Percentiles rank a stretch among this genome's conserved stretches.
phyloP scores from a whole-genome alignment of 1,284 basidiomycete genomes.

The Austroboletus niveus region DNA sequence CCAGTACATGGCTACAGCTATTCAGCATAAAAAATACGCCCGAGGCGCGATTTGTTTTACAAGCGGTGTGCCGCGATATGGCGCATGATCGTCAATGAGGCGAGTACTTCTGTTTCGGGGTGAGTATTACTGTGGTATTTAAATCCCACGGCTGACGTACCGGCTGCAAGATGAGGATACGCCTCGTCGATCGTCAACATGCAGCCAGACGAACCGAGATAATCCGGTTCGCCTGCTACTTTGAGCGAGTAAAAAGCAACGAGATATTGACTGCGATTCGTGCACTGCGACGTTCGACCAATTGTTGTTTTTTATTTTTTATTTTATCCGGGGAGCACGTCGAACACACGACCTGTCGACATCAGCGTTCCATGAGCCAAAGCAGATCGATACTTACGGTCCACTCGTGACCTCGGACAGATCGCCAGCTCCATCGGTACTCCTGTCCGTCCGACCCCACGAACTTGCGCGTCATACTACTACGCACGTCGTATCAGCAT shows the following conservation, averaged over 20 bases:
- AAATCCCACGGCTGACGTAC: constrained; percentile 30
- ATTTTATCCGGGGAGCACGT: background rate
- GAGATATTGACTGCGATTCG: constrained; percentile 46
- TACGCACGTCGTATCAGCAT: background rate
- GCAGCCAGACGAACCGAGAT: constrained; percentile 53
- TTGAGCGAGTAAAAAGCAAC: constrained; percentile 62
- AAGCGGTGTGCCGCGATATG: constrained; percentile 54
- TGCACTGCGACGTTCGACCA: constrained; percentile 42
- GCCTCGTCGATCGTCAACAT: constrained; percentile 62
- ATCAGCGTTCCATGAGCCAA: background rate
- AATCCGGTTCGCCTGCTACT: constrained; percentile 52
- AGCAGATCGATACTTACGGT: constrained; percentile 41
- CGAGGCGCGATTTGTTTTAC: constrained; percentile 18
- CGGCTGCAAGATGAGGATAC: constrained; percentile 52
- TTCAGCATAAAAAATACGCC: background rate
- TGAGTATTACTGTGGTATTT: background rate
- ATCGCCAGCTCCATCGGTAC: constrained; percentile 55
- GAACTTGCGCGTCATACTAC: constrained; percentile 50
- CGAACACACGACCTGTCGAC: background rate
- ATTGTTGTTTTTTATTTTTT: background rate
- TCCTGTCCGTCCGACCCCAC: constrained; percentile 54
- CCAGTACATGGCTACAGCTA: background rate
- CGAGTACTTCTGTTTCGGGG: constrained; percentile 49
- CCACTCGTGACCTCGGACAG: constrained; percentile 54
- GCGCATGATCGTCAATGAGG: constrained; percentile 62